phyloP scores from a whole-genome alignment of 2,329 filamentous ascomycete genomes.

The Apiospora phragmitis region DNA sequence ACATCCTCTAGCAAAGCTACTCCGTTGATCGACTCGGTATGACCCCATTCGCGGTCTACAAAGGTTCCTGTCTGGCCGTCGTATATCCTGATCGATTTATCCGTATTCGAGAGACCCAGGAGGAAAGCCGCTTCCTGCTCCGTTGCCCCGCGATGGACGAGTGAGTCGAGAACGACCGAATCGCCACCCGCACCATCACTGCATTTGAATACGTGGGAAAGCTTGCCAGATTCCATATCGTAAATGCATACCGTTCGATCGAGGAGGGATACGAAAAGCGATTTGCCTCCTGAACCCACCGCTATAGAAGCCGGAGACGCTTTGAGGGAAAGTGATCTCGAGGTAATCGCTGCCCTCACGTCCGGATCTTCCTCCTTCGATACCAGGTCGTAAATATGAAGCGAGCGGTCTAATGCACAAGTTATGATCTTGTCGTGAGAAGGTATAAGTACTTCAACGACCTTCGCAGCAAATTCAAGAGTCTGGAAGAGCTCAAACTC shows the following conservation, averaged over 20 bases:
- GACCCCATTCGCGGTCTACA: conserved; percentile 88
- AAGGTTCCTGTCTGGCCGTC: conserved; percentile 75
- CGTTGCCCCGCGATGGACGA: conserved; percentile 63
- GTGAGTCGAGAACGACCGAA: conserved; percentile 77
- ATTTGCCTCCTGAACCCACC: conserved; percentile 61
- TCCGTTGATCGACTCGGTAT: conserved; percentile 90
- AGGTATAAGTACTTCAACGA: conserved; percentile 73
- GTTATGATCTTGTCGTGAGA: conserved; percentile 77
- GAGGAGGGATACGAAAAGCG: conserved; percentile 58
- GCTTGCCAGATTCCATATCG: conserved; percentile 67
- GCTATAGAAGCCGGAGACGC: conserved; percentile 85
- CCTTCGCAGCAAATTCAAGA: conserved; percentile 86
- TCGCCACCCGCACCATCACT: conserved; percentile 79
- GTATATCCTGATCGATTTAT: conserved; percentile 93
- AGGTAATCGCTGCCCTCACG: conserved; percentile 73
- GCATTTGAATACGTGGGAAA: conserved; percentile 75
- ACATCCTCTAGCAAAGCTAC: conserved; percentile 68
- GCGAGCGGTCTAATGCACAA: conserved; percentile 82
- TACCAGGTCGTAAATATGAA: conserved; percentile 79
- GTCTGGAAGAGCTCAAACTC: conserved; percentile 83
- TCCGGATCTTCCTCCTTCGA: conserved; percentile 65
- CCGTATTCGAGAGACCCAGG: conserved; percentile 87
- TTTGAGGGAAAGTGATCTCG: conserved; percentile 78
- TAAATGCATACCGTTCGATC: conserved; percentile 63
- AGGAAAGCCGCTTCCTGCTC: conserved; percentile 64